phyloP scores from a whole-genome alignment of 495 filamentous ascomycete genomes.

The Neurospora terricola region DNA sequence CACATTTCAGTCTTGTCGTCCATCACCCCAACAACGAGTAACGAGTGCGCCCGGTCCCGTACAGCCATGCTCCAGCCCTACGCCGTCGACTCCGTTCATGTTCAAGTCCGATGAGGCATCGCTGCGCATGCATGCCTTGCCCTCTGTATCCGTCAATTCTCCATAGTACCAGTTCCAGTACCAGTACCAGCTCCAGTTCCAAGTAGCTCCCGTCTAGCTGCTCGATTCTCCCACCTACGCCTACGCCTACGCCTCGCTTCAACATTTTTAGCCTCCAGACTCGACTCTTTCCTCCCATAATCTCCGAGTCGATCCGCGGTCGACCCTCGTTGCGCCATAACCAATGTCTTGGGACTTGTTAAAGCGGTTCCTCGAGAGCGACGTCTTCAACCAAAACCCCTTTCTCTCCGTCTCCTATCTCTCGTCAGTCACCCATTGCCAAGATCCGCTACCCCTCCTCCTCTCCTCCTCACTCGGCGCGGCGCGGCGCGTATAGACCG shows the following conservation, averaged over 20 bases:
- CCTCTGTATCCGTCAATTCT: background rate
- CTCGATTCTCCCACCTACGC: background rate
- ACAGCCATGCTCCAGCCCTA: slow-evolving; percentile 14
- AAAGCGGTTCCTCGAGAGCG: slow-evolving; percentile 68
- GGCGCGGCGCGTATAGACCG: background rate
- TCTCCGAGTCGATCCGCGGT: background rate
- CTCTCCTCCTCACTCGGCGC: slow-evolving; percentile 2
- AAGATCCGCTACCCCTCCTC: background rate
- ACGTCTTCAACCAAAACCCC: slow-evolving; percentile 73
- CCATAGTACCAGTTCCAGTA: background rate
- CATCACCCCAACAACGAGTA: background rate
- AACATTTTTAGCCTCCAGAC: background rate
- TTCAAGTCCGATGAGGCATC: slow-evolving; percentile 9
- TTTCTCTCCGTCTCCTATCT: slow-evolving; percentile 72
- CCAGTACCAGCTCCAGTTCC: background rate
- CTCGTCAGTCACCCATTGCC: slow-evolving; percentile 43
- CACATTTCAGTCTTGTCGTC: background rate
- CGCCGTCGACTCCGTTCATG: slow-evolving; percentile 3
- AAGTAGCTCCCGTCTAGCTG: background rate
- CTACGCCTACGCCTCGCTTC: background rate
- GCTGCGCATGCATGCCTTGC: slow-evolving; percentile 4
- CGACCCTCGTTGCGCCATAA: slow-evolving; percentile 8
- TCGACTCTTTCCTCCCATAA: background rate
- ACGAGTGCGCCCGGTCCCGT: background rate
- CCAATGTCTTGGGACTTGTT: slow-evolving; percentile 53